Evolutionary conservation across 768 basidiomycete species (phyloP).

Genomic region (Kwoniella bestiolae): DNA sequence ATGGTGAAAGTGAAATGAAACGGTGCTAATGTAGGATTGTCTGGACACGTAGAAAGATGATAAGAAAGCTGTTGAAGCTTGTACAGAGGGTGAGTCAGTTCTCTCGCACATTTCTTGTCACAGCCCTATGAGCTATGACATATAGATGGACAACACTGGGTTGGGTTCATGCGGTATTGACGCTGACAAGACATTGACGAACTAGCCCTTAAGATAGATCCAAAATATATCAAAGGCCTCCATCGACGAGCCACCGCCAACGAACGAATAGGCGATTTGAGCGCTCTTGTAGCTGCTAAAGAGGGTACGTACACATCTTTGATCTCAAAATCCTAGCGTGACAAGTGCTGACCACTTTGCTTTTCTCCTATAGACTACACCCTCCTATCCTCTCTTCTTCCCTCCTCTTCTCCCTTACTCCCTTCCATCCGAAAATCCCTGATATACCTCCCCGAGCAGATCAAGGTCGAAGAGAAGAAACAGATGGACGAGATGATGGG

Average conservation of each 20-base stretch:
- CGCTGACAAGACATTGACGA: too few relatives aligned
- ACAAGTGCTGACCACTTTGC: slow-evolving; percentile 69
- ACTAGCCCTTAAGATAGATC: slow-evolving; percentile 81
- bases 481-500: slow-evolving; percentile 90
- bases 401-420: slow-evolving; percentile 63
- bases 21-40: background rate
- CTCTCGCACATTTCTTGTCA: too few relatives aligned
- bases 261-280: slow-evolving; percentile 79
- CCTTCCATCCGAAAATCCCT: slow-evolving; percentile 64
- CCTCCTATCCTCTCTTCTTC: slow-evolving; percentile 68
- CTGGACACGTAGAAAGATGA: slow-evolving; percentile 67
- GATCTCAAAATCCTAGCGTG: background rate
- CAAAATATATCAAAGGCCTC: slow-evolving; percentile 81
- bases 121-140: too few relatives aligned
- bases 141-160: too few relatives aligned
- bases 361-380: slow-evolving; percentile 76
- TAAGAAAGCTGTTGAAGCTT: slow-evolving; percentile 77
- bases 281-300: slow-evolving; percentile 76
- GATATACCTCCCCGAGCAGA: slow-evolving; percentile 66
- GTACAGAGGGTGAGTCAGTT: slow-evolving; percentile 68
- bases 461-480: slow-evolving; percentile 76
- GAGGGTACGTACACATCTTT: slow-evolving; percentile 69
- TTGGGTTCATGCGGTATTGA: too few relatives aligned
- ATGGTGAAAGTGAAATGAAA: background rate
- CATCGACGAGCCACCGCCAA: slow-evolving; percentile 87